Percentiles rank a stretch among this genome's conserved stretches.
Conservation (phyloP, 495 filamentous ascomycete species). For the Penicillium riverlandense region DNA sequence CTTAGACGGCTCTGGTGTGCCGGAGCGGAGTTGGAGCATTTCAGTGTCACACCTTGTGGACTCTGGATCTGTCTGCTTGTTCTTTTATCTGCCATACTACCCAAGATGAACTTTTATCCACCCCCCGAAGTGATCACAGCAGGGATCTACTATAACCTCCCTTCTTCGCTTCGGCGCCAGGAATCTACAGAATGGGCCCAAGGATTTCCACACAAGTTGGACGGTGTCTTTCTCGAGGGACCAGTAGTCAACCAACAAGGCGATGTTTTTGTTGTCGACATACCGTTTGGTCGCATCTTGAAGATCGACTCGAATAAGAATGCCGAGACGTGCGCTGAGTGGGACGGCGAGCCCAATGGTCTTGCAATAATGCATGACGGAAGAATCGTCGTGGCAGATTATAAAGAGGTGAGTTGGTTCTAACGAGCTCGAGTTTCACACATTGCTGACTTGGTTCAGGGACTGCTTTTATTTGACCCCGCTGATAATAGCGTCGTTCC, state of each 20-base stretch:
- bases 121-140: too few species aligned
- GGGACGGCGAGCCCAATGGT: conserved; percentile 23
- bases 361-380: conserved; percentile 13
- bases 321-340: conserved; percentile 12
- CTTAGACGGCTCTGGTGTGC: too few species aligned
- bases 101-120: too few species aligned
- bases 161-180: too few species aligned
- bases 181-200: too few species aligned
- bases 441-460: conserved; percentile 3
- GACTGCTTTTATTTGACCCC: conserved; percentile 14
- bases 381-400: conserved; percentile 19
- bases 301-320: conserved; percentile 11
- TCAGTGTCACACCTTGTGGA: too few species aligned
- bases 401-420: conserved; percentile 13
- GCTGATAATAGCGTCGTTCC: conserved; percentile 1
- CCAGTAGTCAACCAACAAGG: conserved; percentile 6
- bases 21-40: too few species aligned
- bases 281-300: conserved; percentile 23
- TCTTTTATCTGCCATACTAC: too few species aligned
- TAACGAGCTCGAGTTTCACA: background rate
- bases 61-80: too few species aligned
- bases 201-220: background rate
- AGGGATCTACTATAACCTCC: too few species aligned
- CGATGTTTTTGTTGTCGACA: conserved; percentile 16
- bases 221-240: conserved; percentile 19